These are phyloP conservation scores for Patellifolia procumbens DNA, from an alignment of 179 eudicot genomes.

Conservation along the genomic window DNA sequence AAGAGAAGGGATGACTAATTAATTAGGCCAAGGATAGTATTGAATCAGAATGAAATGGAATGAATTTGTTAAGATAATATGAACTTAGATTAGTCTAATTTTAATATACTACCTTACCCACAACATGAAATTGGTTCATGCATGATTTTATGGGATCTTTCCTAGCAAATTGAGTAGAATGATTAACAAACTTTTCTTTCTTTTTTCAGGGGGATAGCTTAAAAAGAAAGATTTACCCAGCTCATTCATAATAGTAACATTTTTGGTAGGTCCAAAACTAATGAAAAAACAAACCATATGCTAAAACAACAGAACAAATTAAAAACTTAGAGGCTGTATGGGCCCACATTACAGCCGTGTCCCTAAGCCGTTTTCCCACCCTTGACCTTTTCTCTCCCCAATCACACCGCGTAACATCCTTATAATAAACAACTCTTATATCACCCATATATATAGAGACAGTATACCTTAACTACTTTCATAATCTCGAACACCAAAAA, in stretches of 20 bases:
- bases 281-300: background rate
- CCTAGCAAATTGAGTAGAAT: background rate
- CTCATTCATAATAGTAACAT: background rate
- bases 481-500: slow-evolving; percentile 9
- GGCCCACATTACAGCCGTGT: slow-evolving; percentile 40
- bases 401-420: slow-evolving; percentile 33
- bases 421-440: background rate
- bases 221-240: background rate
- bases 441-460: slow-evolving; percentile 12
- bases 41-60: too few relatives aligned
- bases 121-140: background rate
- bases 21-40: too few relatives aligned
- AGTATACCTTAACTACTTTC: background rate
- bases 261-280: background rate
- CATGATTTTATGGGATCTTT: background rate
- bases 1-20: too few relatives aligned
- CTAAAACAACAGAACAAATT: background rate
- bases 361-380: background rate
- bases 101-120: background rate
- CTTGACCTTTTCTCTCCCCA: slow-evolving; percentile 27
- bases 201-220: too few relatives aligned
- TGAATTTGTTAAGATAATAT: too few relatives aligned
- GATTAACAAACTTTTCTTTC: background rate
- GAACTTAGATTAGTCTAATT: too few relatives aligned
- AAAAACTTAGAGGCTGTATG: slow-evolving; percentile 4